Base-by-base conservation (phyloP, 495 filamentous ascomycete genomes). In the Penicillium silybi region DNA sequence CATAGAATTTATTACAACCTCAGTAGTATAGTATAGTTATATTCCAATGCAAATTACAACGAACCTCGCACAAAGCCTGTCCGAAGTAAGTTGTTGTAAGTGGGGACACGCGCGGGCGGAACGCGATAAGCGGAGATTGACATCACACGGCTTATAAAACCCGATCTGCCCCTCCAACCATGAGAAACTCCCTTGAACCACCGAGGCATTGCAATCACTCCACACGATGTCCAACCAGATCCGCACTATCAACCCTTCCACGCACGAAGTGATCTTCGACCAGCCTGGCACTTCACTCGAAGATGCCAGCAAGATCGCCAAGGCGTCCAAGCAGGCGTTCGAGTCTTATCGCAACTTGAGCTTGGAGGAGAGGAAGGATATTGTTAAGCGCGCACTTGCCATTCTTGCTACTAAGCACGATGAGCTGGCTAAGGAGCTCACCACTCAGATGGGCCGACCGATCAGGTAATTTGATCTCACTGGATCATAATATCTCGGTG, bases 401-500 rank as follows among this genome's bases (percentile, higher is more conserved):
- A 65, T 90, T 4, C 76, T 96, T 22, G 69, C 69, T 2, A 73
- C 84, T 18, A 82, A 80, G 49, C 77, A 88, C 62, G 87, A 96
- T 83, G 84, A 84, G 4, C 71, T 97, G 18, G 89, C 85, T 4
- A 78, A 77, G 55, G 92, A 96, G 62, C 71, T 97, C 41, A 96
- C 89, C 0, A 81, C 88, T 57, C 91, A 97, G 72, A 97, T 97
- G 92, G 92, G 92, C 23, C 80, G 92, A 15, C 92, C 92, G 5
- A 95, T 96, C 52, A 80, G 87, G 18, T 97, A 32, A 11, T 13
- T 32, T 15, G 29, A 3, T 32, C 29, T 13, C 29, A 1, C 11
- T 13, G 29, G 11, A 13, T n/a, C n/a, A n/a, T n/a, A n/a, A n/a
- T 32, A 13, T 11, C 0, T 32, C 29, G 2, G 11, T 11, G 1